Base-by-base conservation (phyloP, 2,329 filamentous ascomycete genomes). In the Thermothelomyces thermophilus region DNA sequence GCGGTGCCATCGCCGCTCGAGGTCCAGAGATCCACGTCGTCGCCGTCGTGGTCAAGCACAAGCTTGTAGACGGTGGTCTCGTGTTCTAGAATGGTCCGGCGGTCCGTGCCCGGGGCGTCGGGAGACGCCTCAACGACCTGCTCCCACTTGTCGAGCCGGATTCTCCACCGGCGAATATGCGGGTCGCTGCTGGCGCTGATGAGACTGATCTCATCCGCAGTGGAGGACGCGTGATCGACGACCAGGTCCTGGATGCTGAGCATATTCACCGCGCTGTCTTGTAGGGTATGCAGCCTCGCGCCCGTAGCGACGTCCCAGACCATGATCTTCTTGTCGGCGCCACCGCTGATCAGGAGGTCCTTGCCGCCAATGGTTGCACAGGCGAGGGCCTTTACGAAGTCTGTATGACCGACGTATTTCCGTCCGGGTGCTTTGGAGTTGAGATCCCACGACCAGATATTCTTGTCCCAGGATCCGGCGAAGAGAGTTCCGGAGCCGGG, bases 381-480 rank as follows among this genome's bases (percentile, higher is more conserved):
- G 13, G 86, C 69, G 3, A 97, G 71, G 3, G 86, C 76, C 69
- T 96, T 96, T 60, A 98, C 86, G 63, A 98, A 98, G 69, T 98
- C 93, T 1, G 79, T 74, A 66, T 97, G 91, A 4, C 89, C 90
- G 51, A 77, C 76, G 58, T 83, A 90, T 56, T 75, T 82, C 54
- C 71, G 75, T n/a, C 71, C 73, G 1, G 72, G 68, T 26, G 72
- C 65, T 37, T 72, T 73, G 3, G 80, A 80, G 16, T 75, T 70
- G 28, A 84, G 70, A 60, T 87, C 76, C 86, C 89, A 96, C 28
- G 85, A 86, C 83, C 90, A 95, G 51, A 97, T 78, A 17, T 81
- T 77, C 70, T 95, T 95, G 70, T 98, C 91, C 93, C 93, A 98
- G 52, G 84, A 93, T 30, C 90, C 91, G 20, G 89, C 89, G 66